These are phyloP conservation scores for Leucocoprinus leucothites DNA, from an alignment of 768 basidiomycete species.

Conservation along the genomic window DNA sequence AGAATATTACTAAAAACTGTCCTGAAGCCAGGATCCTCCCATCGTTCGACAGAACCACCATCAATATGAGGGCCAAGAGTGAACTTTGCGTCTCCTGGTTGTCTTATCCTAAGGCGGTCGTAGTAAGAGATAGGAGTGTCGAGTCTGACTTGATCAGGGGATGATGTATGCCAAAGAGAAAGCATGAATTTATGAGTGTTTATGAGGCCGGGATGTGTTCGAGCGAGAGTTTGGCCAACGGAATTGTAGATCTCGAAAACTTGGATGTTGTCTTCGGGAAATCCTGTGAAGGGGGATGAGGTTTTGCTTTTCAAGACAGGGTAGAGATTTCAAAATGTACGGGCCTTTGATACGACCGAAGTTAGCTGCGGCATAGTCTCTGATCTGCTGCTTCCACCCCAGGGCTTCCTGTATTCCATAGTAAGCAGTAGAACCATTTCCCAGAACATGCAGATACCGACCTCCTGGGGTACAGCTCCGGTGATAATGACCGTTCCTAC, in stretches of 20 bases:
- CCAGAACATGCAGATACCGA: not conserved
- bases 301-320: slow-evolving; percentile 35
- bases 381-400: slow-evolving; percentile 55
- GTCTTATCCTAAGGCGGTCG: slow-evolving; percentile 71
- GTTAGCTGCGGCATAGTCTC: slow-evolving; percentile 55
- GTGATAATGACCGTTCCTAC: slow-evolving; percentile 60
- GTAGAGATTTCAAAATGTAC: slow-evolving; percentile 40
- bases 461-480: slow-evolving; percentile 52
- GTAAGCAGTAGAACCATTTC: slow-evolving; percentile 36
- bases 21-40: slow-evolving; percentile 47
- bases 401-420: slow-evolving; percentile 47
- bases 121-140: slow-evolving; percentile 69
- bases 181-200: slow-evolving; percentile 56
- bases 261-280: slow-evolving; percentile 64
- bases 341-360: slow-evolving; percentile 59
- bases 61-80: slow-evolving; percentile 62
- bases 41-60: slow-evolving; percentile 51
- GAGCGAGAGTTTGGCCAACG: slow-evolving; percentile 57
- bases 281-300: slow-evolving; percentile 38
- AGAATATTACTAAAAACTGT: slow-evolving; percentile 42
- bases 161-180: slow-evolving; percentile 55
- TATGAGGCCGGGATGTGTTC: slow-evolving; percentile 60
- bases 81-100: slow-evolving; percentile 67
- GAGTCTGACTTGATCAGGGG: slow-evolving; percentile 39
- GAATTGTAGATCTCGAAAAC: slow-evolving; percentile 76